Conservation (phyloP, 495 filamentous ascomycete species). For the Pseudoneurospora amorphoporcata region DNA sequence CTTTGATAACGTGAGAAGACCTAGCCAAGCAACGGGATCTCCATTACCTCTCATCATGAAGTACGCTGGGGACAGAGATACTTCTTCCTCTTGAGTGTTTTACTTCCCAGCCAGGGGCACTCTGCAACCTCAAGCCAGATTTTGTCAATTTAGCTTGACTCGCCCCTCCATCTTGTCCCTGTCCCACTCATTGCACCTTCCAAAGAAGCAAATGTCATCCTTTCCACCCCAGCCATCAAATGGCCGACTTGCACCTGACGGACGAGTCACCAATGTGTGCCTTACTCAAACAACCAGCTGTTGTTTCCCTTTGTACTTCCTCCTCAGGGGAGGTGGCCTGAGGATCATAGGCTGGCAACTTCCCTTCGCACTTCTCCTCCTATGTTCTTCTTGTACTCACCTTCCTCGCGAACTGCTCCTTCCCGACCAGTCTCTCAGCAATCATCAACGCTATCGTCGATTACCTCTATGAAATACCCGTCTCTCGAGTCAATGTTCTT, state of each 20-base stretch:
- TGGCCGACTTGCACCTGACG: not conserved
- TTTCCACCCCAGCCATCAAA: not conserved
- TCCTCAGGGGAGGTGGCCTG: not conserved
- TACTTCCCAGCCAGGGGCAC: not conserved
- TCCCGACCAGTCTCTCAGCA: no score
- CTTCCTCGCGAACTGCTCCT: not conserved
- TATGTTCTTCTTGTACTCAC: not conserved
- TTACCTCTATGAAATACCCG: no score
- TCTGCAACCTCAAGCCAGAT: no score
- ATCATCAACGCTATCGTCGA: no score
- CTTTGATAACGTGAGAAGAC: not conserved
- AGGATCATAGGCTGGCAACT: not conserved
- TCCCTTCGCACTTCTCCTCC: not conserved
- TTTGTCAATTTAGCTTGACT: not conserved
- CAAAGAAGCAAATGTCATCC: not conserved
- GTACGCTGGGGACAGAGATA: not conserved
- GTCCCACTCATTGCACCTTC: not conserved
- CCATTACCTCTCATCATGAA: not conserved
- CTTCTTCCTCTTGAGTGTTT: not conserved
- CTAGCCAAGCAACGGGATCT: not conserved
- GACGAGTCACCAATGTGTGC: not conserved
- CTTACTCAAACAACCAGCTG: not conserved
- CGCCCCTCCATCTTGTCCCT: not conserved
- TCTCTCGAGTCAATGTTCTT: no score
- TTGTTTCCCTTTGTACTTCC: not conserved